Percentiles rank a stretch among this genome's conserved stretches.
These are phyloP conservation scores for Babesia gibsoni DNA, from an alignment of 169 alveolate species.

Conservation along the genomic window DNA sequence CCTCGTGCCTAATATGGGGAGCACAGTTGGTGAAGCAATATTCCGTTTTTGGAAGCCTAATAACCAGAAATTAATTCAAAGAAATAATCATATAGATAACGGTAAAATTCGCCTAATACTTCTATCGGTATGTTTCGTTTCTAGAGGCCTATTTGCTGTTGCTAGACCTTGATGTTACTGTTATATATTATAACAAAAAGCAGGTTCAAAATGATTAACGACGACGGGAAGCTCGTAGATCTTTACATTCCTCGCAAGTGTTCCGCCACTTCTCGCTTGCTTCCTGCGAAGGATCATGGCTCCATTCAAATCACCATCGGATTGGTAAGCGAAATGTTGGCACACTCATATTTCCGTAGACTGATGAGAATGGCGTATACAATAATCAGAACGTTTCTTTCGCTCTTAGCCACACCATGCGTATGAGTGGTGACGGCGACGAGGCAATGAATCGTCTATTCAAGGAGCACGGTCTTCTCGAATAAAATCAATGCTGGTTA, in stretches of 20 bases:
- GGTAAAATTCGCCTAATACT: too few species aligned
- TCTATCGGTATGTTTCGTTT: too few species aligned
- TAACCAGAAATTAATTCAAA: too few species aligned
- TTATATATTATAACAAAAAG: too few species aligned
- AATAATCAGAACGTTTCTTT: conserved; percentile 82
- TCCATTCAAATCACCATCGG: conserved; percentile 91
- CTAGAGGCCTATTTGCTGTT: too few species aligned
- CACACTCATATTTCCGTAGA: conserved; percentile 56
- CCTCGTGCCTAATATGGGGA: too few species aligned
- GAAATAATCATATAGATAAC: too few species aligned
- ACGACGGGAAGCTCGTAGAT: conserved; percentile 90
- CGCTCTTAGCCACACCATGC: conserved; percentile 87
- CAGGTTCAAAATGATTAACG: conserved; percentile 79
- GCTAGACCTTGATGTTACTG: too few species aligned
- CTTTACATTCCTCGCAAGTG: conserved; percentile 93
- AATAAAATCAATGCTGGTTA: conserved; percentile 71
- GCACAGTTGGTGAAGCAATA: too few species aligned
- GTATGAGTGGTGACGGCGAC: conserved; percentile 91
- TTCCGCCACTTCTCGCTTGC: conserved; percentile 90
- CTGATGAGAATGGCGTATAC: conserved; percentile 83
- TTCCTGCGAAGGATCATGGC: conserved; percentile 91
- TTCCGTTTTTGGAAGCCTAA: too few species aligned
- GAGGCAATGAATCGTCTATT: conserved; percentile 90
- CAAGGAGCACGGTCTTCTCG: conserved; percentile 83
- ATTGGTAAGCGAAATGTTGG: conserved; percentile 68